Evolutionary conservation across 208 protist species (phyloP), one percentile per base, ranked within the genome.

Genomic region (Leptomonas seymouri): DNA sequence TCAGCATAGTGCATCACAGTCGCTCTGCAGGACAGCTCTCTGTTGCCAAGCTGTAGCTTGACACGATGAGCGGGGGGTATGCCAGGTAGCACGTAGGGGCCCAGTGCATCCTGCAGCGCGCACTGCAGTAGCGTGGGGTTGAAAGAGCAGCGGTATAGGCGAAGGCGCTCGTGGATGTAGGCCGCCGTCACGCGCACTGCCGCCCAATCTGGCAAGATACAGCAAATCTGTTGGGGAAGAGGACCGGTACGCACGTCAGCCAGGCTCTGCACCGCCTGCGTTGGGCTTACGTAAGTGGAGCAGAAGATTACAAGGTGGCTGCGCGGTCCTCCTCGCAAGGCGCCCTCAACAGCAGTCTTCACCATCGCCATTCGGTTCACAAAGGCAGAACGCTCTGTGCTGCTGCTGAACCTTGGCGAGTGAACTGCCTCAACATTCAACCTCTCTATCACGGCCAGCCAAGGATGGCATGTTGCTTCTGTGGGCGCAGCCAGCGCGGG

Each of bases 111-210:
- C 61, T 93, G 84, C 36, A 93, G 16, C 3, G 74, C 84, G 15
- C 42, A 55, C 46, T 78, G 80, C 27, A 85, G 25, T 48, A 82
- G 67, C 7, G 54, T 41, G n/a, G 76, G 75, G 18, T 74, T 66
- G 46, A 76, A 73, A 3, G 82, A 74, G 66, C 76, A 87, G 55
- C 87, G 85, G 25, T 75, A 75, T 0, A 84, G 46, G 7, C 55
- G 59, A 16, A 65, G 56, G 23, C 28, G 25, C 7, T 15, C 15
- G 15, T 60, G 21, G 23, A 77, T 18, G 12, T 20, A 21, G 20
- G 62, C 74, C 15, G n/a, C 49, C 9, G 82, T 79, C 23, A 77
- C 39, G 49, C 74, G 74, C 21, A 73, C 72, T 20, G 74, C 78
- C 15, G 41, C 41, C 42, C 36, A 27, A 48, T 84, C 82, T 14